phyloP scores from a whole-genome alignment of 2,329 filamentous ascomycete species.

The Trichoderma arundinaceum region DNA sequence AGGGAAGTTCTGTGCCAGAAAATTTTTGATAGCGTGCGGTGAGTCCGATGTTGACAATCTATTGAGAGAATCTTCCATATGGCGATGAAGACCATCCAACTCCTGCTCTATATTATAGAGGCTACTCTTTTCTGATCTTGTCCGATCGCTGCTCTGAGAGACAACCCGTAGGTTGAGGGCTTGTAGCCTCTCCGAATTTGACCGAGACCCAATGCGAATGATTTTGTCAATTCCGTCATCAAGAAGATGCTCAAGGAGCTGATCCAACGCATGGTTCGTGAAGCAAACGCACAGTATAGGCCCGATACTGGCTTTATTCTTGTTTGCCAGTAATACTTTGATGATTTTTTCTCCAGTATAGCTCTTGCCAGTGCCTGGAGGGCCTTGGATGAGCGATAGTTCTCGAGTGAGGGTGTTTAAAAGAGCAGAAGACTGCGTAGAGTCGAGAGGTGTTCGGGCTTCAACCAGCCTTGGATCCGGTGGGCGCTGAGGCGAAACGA shows the following conservation, averaged over 20 bases:
- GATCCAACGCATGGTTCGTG: conserved; percentile 44
- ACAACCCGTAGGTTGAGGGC: conserved; percentile 56
- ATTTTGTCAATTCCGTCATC: conserved; percentile 51
- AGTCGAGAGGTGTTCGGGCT: conserved; percentile 56
- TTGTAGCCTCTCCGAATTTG: conserved; percentile 59
- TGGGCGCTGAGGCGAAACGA: conserved; percentile 34
- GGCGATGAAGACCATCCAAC: neutral
- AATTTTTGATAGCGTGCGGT: neutral
- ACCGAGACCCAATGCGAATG: conserved; percentile 66
- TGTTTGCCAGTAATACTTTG: conserved; percentile 56
- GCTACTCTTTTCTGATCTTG: conserved; percentile 44
- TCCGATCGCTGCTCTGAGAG: conserved; percentile 41
- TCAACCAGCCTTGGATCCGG: conserved; percentile 38
- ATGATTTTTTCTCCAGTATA: conserved; percentile 66
- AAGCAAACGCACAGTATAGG: conserved; percentile 61
- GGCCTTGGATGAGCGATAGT: conserved; percentile 70
- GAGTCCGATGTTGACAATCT: conserved; percentile 9
- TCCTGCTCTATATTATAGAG: neutral
- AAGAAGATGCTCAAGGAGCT: conserved; percentile 59
- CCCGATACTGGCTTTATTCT: conserved; percentile 47
- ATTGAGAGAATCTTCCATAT: neutral
- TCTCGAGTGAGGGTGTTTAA: conserved; percentile 57
- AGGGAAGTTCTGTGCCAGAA: neutral
- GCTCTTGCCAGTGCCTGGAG: conserved; percentile 72
- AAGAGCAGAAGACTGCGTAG: conserved; percentile 57